phyloP scores from a whole-genome alignment of 2,329 filamentous ascomycete genomes.

The Rhytidhysteron rufulum region DNA sequence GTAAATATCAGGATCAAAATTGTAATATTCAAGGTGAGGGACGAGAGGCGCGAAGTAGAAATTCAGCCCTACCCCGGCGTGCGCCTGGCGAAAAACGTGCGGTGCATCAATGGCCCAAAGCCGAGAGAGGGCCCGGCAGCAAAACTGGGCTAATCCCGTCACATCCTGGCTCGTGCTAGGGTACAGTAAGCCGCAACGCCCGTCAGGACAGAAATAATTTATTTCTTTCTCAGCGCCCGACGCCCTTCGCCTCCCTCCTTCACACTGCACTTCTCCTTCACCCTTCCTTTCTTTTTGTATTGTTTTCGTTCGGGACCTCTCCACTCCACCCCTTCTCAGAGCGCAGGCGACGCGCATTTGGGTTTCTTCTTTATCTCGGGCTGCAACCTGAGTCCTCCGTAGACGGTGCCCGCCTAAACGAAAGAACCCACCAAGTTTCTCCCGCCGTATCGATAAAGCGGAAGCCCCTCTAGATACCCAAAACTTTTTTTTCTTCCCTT shows the following conservation, averaged over 20 bases:
- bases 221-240: conserved; percentile 2
- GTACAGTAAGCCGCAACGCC: no score
- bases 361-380: not conserved
- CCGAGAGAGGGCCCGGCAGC: no score
- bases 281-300: conserved; percentile 12
- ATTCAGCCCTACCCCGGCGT: no score
- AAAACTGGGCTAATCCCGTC: no score
- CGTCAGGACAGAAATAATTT: conserved; percentile 27
- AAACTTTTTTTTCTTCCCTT: conserved; percentile 8
- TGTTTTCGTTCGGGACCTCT: conserved; percentile 16
- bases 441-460: conserved; percentile 25
- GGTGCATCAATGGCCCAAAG: no score
- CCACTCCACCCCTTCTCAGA: conserved; percentile 26
- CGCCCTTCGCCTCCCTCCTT: conserved; percentile 10
- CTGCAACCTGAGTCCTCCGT: not conserved
- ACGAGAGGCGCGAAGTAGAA: no score
- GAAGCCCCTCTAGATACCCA: conserved; percentile 21
- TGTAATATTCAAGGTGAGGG: no score
- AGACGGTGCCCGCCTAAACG: conserved; percentile 9
- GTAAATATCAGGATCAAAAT: no score
- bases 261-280: conserved; percentile 1
- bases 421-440: conserved; percentile 4
- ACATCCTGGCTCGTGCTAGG: no score
- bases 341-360: conserved; percentile 1
- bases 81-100: no score